Conservation (phyloP, 2,329 filamentous ascomycete genomes). For the Penicillium griseofulvum region DNA sequence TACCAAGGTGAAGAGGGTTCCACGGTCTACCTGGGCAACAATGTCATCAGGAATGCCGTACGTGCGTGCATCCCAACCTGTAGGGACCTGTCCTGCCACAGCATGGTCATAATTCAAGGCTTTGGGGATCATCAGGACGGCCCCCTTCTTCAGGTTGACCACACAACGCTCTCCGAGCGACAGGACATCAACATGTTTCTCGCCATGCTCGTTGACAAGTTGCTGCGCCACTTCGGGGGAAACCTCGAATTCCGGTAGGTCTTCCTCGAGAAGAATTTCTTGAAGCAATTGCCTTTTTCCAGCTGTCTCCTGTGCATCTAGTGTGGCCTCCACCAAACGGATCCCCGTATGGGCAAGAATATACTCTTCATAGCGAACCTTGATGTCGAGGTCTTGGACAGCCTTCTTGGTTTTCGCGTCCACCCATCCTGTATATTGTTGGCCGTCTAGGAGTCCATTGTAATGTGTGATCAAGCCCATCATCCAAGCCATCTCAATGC, state of each 20-base stretch:
- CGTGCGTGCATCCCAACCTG: constrained; percentile 89
- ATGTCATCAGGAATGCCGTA: constrained; percentile 53
- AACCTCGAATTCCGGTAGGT: no score
- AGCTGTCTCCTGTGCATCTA: constrained; percentile 64
- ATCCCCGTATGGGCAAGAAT: constrained; percentile 96
- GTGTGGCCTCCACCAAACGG: constrained; percentile 74
- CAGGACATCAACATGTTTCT: no score
- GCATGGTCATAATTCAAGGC: not conserved
- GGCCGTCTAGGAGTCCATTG: constrained; percentile 90
- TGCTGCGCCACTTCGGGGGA: no score
- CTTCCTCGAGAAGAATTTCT: constrained; percentile 79
- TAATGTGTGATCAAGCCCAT: constrained; percentile 99
- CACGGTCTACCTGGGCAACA: no score
- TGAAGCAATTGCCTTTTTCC: constrained; percentile 90
- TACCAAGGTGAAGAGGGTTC: constrained; percentile 66
- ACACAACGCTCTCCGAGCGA: no score
- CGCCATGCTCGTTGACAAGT: constrained; percentile 34
- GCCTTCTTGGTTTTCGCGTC: constrained; percentile 90
- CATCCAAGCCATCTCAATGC: constrained; percentile 98
- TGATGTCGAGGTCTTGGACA: constrained; percentile 95
- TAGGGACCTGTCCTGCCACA: constrained; percentile 51
- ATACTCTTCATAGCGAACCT: constrained; percentile 91
- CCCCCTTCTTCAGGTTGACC: no score
- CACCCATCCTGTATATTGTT: constrained; percentile 92
- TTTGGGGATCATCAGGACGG: no score